Evolutionary conservation across 257 asterid genomes (phyloP), one percentile per base, ranked within the genome.

Genomic region (Solanum sparsipilum): DNA sequence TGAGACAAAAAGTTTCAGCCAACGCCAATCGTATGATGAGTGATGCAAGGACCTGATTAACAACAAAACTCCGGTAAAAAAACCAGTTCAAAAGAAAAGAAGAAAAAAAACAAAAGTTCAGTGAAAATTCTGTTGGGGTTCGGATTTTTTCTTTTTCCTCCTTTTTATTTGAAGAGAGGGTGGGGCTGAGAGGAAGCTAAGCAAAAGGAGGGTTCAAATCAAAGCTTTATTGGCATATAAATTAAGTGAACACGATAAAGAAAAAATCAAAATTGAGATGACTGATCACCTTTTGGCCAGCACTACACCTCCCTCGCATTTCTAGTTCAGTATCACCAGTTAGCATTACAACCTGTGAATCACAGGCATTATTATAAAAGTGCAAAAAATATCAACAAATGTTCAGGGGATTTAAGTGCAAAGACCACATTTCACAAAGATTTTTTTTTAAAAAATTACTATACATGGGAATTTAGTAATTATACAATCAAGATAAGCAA

Each of bases 301-400:
- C 99, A 92, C 99, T 96, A 88, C 99, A 97, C 90, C 99, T 93
- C 92, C 99, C 99, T 90, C 99, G 93, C 99, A 97, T 97, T 91
- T 97, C 99, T 85, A 97, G 92, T 89, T 97, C 98, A 3, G 99
- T 95, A 90, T 96, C 98, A 89, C 99, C 99, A 56, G 99, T 93
- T 93, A 95, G 99, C 99, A 97, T 97, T 89, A 97, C 18, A 46
- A 97, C 98, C 99, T 97, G 94, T 83, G 86, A 74, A 88, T 90
- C 56, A 56, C 71, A 88, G 32, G 39, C 86, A 82, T 48, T 18
- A 46, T 10, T 48, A 18, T 5, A 29, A 5, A 18, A 82, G 31
- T 48, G 31, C 36, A 48, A 18, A 31, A 44, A 29, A 32, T 21
- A 74, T 48, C 20, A 31, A 82, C 86, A 48, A 46, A 18, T 2